Conservation (phyloP, 768 basidiomycete genomes). For the Coprinopsis strossmayeri region DNA sequence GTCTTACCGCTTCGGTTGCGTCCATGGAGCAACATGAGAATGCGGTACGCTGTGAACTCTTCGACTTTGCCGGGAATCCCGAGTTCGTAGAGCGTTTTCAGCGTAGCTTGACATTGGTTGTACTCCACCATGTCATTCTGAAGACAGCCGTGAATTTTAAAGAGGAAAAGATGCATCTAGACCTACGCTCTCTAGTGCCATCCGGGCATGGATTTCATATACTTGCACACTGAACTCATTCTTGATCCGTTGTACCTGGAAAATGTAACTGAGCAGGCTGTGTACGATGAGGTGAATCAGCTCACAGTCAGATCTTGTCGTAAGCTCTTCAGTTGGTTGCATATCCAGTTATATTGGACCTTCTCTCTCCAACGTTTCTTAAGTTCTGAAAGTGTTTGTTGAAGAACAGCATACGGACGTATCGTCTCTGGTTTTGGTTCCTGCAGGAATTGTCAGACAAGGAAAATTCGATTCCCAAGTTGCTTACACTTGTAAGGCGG, state of each 20-base stretch:
- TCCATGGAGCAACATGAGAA: slow-evolving; percentile 92
- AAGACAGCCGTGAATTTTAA: slow-evolving; percentile 4
- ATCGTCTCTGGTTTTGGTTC: slow-evolving; percentile 94
- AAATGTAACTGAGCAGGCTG: not conserved
- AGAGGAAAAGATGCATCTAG: not conserved
- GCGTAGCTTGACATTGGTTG: slow-evolving; percentile 92
- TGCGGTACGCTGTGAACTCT: slow-evolving; percentile 96
- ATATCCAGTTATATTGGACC: slow-evolving; percentile 78
- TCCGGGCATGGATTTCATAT: slow-evolving; percentile 97
- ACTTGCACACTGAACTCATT: slow-evolving; percentile 97
- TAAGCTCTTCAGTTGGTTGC: slow-evolving; percentile 96
- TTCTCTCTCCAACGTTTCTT: slow-evolving; percentile 87
- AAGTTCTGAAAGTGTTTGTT: slow-evolving; percentile 78
- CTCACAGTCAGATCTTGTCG: slow-evolving; percentile 96
- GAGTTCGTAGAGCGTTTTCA: slow-evolving; percentile 87
- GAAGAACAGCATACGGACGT: slow-evolving; percentile 78
- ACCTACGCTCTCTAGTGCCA: slow-evolving; percentile 57
- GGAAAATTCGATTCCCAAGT: slow-evolving; percentile 1
- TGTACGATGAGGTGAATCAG: slow-evolving; percentile 14
- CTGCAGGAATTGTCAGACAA: slow-evolving; percentile 31
- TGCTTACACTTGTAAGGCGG: slow-evolving; percentile 77
- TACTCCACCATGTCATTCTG: slow-evolving; percentile 98
- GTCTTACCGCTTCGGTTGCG: slow-evolving; percentile 84
- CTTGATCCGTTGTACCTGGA: slow-evolving; percentile 95
- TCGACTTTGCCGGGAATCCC: slow-evolving; percentile 89